Evolutionary conservation across 768 basidiomycete species (phyloP).

Genomic region (Hygrophoropsis aurantiaca): DNA sequence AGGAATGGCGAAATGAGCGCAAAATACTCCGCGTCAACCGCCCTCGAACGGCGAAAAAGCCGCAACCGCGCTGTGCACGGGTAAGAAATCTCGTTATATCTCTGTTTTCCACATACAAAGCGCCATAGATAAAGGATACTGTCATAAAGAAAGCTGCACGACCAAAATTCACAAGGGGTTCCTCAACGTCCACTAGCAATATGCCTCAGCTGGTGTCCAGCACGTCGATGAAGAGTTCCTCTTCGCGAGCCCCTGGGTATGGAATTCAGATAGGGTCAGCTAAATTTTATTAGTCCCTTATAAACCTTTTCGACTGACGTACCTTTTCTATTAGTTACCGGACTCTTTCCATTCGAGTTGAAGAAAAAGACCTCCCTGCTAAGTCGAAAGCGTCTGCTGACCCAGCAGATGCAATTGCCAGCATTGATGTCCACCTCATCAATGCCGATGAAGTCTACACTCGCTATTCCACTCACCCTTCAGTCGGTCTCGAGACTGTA

Average conservation of each 20-base stretch:
- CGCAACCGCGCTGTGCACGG: neutral
- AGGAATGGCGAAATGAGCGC: conserved; percentile 1
- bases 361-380: conserved; percentile 8
- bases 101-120: neutral
- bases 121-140: neutral
- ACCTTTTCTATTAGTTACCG: conserved; percentile 24
- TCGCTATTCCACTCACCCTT: conserved; percentile 43
- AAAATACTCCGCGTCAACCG: neutral
- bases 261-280: neutral
- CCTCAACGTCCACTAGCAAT: neutral
- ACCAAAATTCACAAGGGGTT: neutral
- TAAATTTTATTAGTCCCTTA: neutral
- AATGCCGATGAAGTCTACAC: conserved; percentile 39
- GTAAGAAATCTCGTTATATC: neutral
- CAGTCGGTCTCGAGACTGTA: conserved; percentile 46
- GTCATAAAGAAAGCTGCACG: neutral
- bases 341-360: conserved; percentile 38
- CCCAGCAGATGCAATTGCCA: conserved; percentile 30
- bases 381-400: conserved; percentile 10
- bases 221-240: neutral
- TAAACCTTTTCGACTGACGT: neutral
- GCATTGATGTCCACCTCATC: conserved; percentile 44
- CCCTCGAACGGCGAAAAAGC: neutral
- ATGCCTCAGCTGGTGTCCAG: neutral
- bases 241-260: neutral